These are phyloP conservation scores for Iberis pinnata DNA, from an alignment of 345 rosid species.

Conservation along the genomic window DNA sequence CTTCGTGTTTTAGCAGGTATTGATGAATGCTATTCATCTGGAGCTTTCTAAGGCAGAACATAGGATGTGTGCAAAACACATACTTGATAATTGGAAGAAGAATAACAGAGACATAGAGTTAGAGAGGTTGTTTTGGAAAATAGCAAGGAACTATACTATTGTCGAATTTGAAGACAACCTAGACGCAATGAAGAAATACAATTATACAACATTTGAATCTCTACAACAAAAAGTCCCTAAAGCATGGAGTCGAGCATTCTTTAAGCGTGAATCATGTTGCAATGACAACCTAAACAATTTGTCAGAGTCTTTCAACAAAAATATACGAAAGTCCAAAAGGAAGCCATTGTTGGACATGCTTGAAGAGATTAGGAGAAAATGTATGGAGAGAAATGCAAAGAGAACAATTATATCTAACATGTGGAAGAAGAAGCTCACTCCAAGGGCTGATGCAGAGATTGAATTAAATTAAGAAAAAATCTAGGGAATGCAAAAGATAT, in stretches of 20 bases:
- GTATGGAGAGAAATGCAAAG: too few relatives aligned
- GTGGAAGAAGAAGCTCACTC: too few relatives aligned
- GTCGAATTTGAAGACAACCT: background rate
- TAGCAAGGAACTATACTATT: background rate
- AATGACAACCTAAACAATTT: background rate
- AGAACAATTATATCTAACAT: too few relatives aligned
- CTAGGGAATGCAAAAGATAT: too few relatives aligned
- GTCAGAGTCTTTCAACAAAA: background rate
- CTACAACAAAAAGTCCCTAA: background rate
- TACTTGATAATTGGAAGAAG: background rate
- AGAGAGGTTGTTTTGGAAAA: background rate
- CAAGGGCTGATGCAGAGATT: too few relatives aligned
- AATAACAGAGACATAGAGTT: background rate
- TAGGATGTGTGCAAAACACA: background rate
- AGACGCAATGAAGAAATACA: background rate
- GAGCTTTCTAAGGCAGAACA: background rate
- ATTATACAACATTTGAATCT: background rate
- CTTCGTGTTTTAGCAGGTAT: too few relatives aligned
- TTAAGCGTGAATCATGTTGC: background rate
- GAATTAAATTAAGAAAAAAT: too few relatives aligned
- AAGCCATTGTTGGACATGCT: background rate
- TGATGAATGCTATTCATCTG: background rate
- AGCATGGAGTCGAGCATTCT: background rate
- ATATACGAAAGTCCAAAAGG: background rate
- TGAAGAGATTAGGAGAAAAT: too few relatives aligned